Percentiles rank a stretch among this genome's conserved stretches.
Conservation (phyloP, 2,329 filamentous ascomycete genomes). For the Dothistroma pini region DNA sequence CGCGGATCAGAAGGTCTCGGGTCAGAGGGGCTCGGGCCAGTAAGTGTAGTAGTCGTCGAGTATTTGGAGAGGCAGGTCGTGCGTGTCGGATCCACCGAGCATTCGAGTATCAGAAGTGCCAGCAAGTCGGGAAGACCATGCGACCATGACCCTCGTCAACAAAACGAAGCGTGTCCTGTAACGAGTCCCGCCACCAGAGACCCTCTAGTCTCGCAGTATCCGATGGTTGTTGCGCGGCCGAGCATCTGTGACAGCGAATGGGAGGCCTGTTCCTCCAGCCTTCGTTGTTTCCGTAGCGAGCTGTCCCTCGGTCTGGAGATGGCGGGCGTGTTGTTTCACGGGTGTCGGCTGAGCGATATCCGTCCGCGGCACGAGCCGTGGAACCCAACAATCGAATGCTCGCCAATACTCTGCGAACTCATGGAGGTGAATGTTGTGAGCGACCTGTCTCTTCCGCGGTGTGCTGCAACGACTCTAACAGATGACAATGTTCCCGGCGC, state of each 20-base stretch:
- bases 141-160: not conserved
- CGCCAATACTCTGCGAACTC: not conserved
- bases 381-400: not conserved
- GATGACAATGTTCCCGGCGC: not conserved
- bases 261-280: not conserved
- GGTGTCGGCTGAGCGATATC: constrained; percentile 1
- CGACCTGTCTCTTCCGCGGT: not conserved
- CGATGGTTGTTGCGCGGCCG: not conserved
- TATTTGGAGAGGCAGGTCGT: constrained; percentile 1
- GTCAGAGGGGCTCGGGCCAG: not conserved
- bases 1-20: not conserved
- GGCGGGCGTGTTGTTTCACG: constrained; percentile 3
- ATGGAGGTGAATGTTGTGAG: constrained; percentile 6
- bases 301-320: not conserved
- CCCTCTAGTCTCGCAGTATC: not conserved
- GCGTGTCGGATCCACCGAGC: not conserved
- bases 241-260: not conserved
- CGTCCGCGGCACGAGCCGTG: not conserved
- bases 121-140: constrained; percentile 6
- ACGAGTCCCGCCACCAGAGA: not conserved
- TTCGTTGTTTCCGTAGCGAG: not conserved
- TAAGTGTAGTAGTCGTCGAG: not conserved
- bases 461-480: not conserved
- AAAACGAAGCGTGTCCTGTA: not conserved
- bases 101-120: not conserved